Conservation (phyloP, 2,329 filamentous ascomycete species). For the Pestalotiopsis sp. region DNA sequence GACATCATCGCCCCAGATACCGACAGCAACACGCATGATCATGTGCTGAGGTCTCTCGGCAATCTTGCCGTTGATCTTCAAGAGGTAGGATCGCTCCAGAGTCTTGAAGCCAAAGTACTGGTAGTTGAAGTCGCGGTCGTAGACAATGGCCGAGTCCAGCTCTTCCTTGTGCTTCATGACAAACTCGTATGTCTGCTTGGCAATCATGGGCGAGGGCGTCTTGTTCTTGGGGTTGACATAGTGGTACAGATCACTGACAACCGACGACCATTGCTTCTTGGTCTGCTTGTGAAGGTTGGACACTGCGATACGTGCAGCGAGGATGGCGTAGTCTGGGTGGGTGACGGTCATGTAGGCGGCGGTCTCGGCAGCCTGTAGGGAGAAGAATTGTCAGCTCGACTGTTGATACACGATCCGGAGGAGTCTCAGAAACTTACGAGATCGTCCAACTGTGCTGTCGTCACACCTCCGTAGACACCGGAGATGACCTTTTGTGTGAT, state of each 20-base stretch:
- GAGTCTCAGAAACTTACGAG: constrained; percentile 65
- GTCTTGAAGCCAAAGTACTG: constrained; percentile 99
- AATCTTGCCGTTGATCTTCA: constrained; percentile 94
- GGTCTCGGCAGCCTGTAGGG: constrained; percentile 88
- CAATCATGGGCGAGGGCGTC: constrained; percentile 89
- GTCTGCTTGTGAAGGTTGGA: constrained; percentile 99
- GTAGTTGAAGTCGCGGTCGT: constrained; percentile 99
- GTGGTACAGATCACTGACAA: constrained; percentile 90
- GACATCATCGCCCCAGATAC: constrained; percentile 93
- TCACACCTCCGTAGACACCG: constrained; percentile 98
- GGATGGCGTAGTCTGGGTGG: constrained; percentile 97
- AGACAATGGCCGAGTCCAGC: constrained; percentile 97
- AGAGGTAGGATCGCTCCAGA: constrained; percentile 93
- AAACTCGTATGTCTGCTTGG: constrained; percentile 84
- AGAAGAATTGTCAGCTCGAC: constrained; percentile 21
- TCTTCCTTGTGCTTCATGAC: constrained; percentile 97
- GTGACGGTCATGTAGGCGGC: constrained; percentile 99
- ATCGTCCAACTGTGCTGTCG: constrained; percentile 94
- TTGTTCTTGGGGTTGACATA: constrained; percentile 95
- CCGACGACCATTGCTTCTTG: constrained; percentile 99
- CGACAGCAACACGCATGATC: constrained; percentile 99
- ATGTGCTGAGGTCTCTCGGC: constrained; percentile 98
- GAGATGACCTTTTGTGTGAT: constrained; percentile 99
- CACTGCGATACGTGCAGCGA: constrained; percentile 96
- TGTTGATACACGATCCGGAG: not conserved